Base-by-base conservation (phyloP, 108 stramenopile species). In the Cyclotella atomus region DNA sequence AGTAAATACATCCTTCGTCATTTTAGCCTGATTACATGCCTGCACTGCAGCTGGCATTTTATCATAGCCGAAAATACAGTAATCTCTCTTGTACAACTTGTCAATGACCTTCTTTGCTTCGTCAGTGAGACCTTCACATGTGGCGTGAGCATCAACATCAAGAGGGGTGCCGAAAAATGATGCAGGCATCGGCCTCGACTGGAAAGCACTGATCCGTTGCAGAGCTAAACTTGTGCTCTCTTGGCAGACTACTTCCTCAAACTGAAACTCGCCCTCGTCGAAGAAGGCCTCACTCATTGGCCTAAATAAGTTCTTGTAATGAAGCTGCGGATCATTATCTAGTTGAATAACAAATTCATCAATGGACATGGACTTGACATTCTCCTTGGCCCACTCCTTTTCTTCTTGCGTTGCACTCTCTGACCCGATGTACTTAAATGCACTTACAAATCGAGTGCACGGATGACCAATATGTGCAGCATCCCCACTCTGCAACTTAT, bases 401-500 rank as follows among this genome's bases (percentile, higher is more conserved):
- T 52, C 52, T 23, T 52, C 52, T 1, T 19, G 20, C 12, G 52
- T 23, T 52, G 24, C 20, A 23, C 24, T 23, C 20, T 52, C 52
- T 2, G 52, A 52, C 21, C 24, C 24, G 21, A 52, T 23, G 5
- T 52, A 23, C 52, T 52, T 23, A 23, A 52, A 52, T 5, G 52
- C n/a, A 52, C 52, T 52, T 1, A 52, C 52, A 23, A 52, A 52
- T 19, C 52, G 52, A n/a, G 52, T 52, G 5, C 52, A 52, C 20
- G 52, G 52, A 52, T 52, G 52, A 23, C 52, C 52, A 52, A 52
- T 52, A 2, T 52, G 52, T 23, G 52, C 52, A 9, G 52, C 52
- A 10, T 52, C 21, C 3, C 52, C 52, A 23, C 52, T 52, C 52
- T 23, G 20, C 2, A 52, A 1, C 52, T 23, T 52, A 10, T 52